Conservation (phyloP, 768 basidiomycete species). For the Tulasnella sp. region DNA sequence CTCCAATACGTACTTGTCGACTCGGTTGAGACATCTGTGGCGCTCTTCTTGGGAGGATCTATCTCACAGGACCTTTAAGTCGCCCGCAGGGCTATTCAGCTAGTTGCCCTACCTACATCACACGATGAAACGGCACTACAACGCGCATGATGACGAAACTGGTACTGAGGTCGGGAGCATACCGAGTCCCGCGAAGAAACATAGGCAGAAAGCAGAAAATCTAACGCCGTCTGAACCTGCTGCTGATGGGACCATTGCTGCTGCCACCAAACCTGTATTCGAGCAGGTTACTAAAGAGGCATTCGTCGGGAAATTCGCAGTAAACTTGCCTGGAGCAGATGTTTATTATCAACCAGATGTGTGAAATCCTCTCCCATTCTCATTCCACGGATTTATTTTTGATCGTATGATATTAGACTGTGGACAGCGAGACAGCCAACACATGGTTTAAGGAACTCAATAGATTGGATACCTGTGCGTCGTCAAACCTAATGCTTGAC, state of each 20-base stretch:
- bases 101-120: too few species aligned
- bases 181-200: too few species aligned
- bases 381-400: constrained; percentile 11
- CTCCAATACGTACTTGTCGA: too few species aligned
- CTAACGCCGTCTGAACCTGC: neutral
- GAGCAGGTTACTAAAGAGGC: neutral
- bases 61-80: too few species aligned
- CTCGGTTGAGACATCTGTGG: too few species aligned
- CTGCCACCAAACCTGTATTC: neutral
- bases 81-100: too few species aligned
- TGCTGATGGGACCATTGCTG: neutral
- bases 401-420: constrained; percentile 20
- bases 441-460: constrained; percentile 28
- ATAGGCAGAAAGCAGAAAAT: too few species aligned
- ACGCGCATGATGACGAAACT: neutral
- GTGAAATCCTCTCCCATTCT: neutral
- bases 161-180: neutral
- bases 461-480: constrained; percentile 28
- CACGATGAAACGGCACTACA: neutral
- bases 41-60: too few species aligned
- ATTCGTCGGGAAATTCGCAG: neutral
- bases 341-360: constrained; percentile 22
- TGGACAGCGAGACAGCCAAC: constrained; percentile 22
- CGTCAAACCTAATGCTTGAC: too few species aligned
- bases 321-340: constrained; percentile 20